Percentiles rank a stretch among this genome's conserved stretches.
Evolutionary conservation across 2,329 filamentous ascomycete genomes (phyloP).

Genomic region (Aspergillus transmontanensis): DNA sequence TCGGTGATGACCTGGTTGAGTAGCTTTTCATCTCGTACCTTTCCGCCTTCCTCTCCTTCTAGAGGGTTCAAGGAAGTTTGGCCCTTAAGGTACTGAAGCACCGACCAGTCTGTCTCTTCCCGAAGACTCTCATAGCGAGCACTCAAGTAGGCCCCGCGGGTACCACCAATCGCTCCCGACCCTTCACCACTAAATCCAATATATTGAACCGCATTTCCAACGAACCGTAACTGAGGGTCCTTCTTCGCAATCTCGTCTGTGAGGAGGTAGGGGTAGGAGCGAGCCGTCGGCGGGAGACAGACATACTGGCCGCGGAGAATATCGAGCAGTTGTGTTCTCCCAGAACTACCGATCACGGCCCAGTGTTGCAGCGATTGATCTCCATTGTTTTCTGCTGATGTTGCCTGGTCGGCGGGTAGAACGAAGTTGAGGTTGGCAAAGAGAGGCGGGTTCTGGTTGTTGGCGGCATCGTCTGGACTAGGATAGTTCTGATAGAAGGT

Average conservation of each 20-base stretch:
- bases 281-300: conserved; percentile 72
- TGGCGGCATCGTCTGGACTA: conserved; percentile 44
- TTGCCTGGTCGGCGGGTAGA: conserved; percentile 56
- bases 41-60: conserved; percentile 55
- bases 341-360: conserved; percentile 79
- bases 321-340: conserved; percentile 81
- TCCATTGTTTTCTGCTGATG: conserved; percentile 2
- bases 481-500: conserved; percentile 83
- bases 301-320: conserved; percentile 75
- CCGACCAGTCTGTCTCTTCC: conserved; percentile 84
- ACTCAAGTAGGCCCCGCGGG: conserved; percentile 77
- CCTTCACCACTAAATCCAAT: conserved; percentile 85
- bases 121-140: conserved; percentile 86
- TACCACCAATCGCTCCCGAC: conserved; percentile 49
- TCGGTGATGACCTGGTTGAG: conserved; percentile 68
- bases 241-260: conserved; percentile 59
- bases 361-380: conserved; percentile 62
- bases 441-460: conserved; percentile 67
- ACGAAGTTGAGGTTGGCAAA: conserved; percentile 73
- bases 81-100: conserved; percentile 77
- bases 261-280: conserved; percentile 77
- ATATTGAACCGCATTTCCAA: conserved; percentile 75
- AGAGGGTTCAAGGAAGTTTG: conserved; percentile 81
- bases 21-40: conserved; percentile 51
- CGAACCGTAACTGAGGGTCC: conserved; percentile 56